Evolutionary conservation across 345 rosid genomes (phyloP), one percentile per base, ranked within the genome.

Genomic region (Erucastrum elatum): DNA sequence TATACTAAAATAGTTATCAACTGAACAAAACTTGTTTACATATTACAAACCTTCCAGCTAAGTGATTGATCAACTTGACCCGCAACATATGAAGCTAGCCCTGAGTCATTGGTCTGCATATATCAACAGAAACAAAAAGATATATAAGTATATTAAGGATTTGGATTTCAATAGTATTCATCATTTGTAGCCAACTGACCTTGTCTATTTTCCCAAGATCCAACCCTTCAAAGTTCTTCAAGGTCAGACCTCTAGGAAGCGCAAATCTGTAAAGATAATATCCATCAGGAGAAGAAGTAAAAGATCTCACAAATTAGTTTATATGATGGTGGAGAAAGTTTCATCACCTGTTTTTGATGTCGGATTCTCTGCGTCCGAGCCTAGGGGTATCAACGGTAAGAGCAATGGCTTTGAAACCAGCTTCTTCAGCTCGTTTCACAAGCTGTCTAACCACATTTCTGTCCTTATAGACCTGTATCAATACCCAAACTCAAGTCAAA

Each of bases 361-460:
- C 97, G 21, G 97, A 85, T 82, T 94, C 98, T 75, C 98, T 86
- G 15, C 97, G 95, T 35, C 98, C 98, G 27, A 94, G 97, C 84
- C 90, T 86, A 44, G 98, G 98, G 64, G 97, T 92, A 78, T 94
- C 98, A 27, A 90, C 97, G n/a, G 97, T 94, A 51, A 94, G 95
- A 78, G 91, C 97, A 84, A 94, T 92, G 8, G 95, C 97, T 86
- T 88, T 92, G 82, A 92, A 94, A 60, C 97, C 97, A 81, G 97
- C 97, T 82, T 84, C 85, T 81, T 92, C 97, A 30, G 98, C 98
- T 85, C 98, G 84, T 78, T 86, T 88, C 67, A 94, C 95, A 44
- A 92, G 90, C 82, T 94, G 97, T 27, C 86, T 83, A 12, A 88
- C 98, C 74, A 94, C 84, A 68, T 92, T 85, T 85, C 97, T 90